Conservation (phyloP, 164 flowering plant species). For the Pachysandra terminalis region DNA sequence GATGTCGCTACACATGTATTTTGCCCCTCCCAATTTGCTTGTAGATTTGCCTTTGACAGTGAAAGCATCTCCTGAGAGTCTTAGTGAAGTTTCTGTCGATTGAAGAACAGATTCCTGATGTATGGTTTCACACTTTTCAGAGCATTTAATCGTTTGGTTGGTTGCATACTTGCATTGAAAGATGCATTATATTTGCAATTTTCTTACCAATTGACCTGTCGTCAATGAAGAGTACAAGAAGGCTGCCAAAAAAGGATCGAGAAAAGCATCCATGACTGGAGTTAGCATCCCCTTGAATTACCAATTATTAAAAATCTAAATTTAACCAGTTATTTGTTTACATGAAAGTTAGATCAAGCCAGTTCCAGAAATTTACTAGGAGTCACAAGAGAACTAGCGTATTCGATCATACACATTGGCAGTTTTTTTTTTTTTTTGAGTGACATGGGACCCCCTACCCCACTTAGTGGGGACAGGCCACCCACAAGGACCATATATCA, state of each 20-base stretch:
- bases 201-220: background rate
- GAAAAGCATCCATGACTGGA: background rate
- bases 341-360: background rate
- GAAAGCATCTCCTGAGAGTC: conserved; percentile 38
- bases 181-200: background rate
- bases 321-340: background rate
- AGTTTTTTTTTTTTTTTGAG: no score
- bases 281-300: background rate
- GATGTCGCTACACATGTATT: conserved; percentile 95
- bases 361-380: background rate
- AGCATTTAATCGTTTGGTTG: conserved; percentile 2
- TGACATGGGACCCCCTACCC: no score
- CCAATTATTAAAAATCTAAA: background rate
- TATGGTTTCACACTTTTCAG: background rate
- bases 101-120: conserved; percentile 41
- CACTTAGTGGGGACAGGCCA: no score
- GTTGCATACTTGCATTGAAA: background rate
- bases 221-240: background rate
- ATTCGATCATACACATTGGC: no score
- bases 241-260: background rate
- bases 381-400: no score
- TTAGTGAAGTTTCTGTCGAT: conserved; percentile 46
- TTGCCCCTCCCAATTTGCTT: conserved; percentile 80
- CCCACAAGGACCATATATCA: no score
- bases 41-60: conserved; percentile 50